phyloP scores from a whole-genome alignment of 2,329 filamentous ascomycete species.

The Lecanosticta acicola region DNA sequence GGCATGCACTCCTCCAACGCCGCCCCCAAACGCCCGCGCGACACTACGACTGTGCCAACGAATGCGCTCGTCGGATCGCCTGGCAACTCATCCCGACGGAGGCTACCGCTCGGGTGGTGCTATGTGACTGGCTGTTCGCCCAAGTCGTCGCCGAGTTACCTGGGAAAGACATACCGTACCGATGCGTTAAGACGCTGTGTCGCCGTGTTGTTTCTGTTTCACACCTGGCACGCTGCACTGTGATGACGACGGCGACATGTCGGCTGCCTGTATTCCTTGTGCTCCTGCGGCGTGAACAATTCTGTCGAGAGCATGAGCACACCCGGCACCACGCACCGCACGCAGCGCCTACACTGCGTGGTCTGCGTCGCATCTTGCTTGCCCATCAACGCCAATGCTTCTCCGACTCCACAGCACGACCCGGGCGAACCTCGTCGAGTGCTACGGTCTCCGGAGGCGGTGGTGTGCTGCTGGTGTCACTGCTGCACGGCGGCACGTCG shows the following conservation, averaged over 20 bases:
- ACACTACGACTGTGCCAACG: no score
- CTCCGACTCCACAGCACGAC: slow-evolving; percentile 12
- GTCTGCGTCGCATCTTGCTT: slow-evolving; percentile 2
- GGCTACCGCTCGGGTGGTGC: no score
- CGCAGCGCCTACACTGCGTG: slow-evolving; percentile 7
- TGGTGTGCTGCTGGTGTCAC: background rate
- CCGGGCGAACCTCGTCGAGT: background rate
- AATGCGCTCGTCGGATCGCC: no score
- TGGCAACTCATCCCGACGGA: no score
- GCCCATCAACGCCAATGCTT: slow-evolving; percentile 11
- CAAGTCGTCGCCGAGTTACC: no score
- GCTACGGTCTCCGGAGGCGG: background rate
- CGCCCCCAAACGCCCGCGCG: background rate
- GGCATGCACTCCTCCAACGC: no score
- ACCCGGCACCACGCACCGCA: slow-evolving; percentile 9
- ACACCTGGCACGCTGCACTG: no score
- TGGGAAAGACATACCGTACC: no score
- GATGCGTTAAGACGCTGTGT: no score
- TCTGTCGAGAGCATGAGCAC: slow-evolving; percentile 10
- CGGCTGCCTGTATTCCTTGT: background rate
- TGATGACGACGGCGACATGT: background rate
- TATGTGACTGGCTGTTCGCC: no score
- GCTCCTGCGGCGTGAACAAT: slow-evolving; percentile 5
- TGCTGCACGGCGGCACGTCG: background rate
- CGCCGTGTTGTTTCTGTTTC: background rate